phyloP scores from a whole-genome alignment of 139 green algal species.

The Helicosporidium sp. region DNA sequence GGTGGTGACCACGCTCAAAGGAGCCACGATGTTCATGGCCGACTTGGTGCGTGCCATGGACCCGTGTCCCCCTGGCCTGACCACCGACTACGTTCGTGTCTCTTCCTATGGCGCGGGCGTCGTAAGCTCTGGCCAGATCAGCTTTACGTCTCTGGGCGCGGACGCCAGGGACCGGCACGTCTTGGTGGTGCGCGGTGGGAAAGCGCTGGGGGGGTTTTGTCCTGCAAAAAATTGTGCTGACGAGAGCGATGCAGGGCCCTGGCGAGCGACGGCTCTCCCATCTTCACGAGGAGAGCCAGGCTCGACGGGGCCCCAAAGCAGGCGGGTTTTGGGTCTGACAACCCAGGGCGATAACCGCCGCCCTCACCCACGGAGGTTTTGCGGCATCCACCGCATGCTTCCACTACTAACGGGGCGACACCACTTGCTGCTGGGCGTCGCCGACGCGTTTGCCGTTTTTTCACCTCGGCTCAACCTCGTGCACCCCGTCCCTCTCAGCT shows the following conservation, averaged over 20 bases:
- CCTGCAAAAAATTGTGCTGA: no score
- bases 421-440: not conserved
- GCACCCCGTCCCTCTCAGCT: conserved; percentile 23
- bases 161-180: conserved; percentile 24
- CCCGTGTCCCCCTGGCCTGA: conserved; percentile 19
- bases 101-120: conserved; percentile 20
- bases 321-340: no score
- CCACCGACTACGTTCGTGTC: conserved; percentile 34
- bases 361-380: conserved; percentile 19
- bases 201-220: no score
- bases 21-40: conserved; percentile 36
- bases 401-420: conserved; percentile 12
- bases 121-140: conserved; percentile 13
- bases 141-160: conserved; percentile 1
- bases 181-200: conserved; percentile 26
- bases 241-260: no score
- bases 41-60: conserved; percentile 32
- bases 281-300: no score
- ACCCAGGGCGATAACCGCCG: no score
- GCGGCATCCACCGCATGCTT: conserved; percentile 4
- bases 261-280: no score
- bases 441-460: not conserved
- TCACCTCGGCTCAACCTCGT: conserved; percentile 2
- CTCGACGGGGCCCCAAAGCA: no score
- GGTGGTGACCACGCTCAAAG: conserved; percentile 30